These are phyloP conservation scores for Pseudoneurospora amorphoporcata DNA, from an alignment of 495 filamentous ascomycete species.

Conservation along the genomic window DNA sequence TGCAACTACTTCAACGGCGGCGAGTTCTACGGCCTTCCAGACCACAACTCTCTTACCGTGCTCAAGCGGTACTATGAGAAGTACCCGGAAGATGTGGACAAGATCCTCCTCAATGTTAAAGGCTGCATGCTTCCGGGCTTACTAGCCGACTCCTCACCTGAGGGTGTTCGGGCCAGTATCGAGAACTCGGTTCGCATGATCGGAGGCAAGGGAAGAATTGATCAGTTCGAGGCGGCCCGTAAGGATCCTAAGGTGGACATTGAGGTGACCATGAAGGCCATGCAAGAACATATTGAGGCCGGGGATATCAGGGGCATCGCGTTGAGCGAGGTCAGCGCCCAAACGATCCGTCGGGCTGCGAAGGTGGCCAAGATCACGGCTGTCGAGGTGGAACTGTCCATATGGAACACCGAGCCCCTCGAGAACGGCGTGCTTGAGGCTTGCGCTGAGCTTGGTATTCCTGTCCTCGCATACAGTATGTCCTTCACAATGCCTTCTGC, in stretches of 20 bases:
- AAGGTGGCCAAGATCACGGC: conserved; percentile 59
- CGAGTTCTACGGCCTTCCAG: conserved; percentile 67
- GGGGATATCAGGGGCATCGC: conserved; percentile 71
- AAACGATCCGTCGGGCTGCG: conserved; percentile 62
- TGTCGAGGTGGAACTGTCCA: conserved; percentile 74
- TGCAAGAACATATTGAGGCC: conserved; percentile 54
- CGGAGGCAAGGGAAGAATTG: conserved; percentile 66
- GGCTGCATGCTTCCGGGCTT: conserved; percentile 37
- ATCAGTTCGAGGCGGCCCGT: conserved; percentile 73
- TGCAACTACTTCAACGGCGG: conserved; percentile 73
- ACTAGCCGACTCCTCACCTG: conserved; percentile 44
- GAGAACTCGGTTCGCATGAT: conserved; percentile 55
- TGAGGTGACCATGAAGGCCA: conserved; percentile 36
- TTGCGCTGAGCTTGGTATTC: conserved; percentile 64
- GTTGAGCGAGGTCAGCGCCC: conserved; percentile 62
- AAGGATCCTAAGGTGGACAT: conserved; percentile 51
- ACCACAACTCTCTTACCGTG: conserved; percentile 56
- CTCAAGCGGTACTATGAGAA: conserved; percentile 55
- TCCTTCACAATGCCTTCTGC: background rate
- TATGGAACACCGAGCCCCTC: conserved; percentile 58
- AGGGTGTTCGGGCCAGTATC: conserved; percentile 54
- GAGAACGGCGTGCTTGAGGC: conserved; percentile 61
- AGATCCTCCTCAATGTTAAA: conserved; percentile 57
- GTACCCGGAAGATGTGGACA: conserved; percentile 57
- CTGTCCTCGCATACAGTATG: conserved; percentile 61